Percentiles rank a stretch among this genome's conserved stretches.
Evolutionary conservation across 257 asterid species (phyloP).

Genomic region (Euphrasia confusa): DNA sequence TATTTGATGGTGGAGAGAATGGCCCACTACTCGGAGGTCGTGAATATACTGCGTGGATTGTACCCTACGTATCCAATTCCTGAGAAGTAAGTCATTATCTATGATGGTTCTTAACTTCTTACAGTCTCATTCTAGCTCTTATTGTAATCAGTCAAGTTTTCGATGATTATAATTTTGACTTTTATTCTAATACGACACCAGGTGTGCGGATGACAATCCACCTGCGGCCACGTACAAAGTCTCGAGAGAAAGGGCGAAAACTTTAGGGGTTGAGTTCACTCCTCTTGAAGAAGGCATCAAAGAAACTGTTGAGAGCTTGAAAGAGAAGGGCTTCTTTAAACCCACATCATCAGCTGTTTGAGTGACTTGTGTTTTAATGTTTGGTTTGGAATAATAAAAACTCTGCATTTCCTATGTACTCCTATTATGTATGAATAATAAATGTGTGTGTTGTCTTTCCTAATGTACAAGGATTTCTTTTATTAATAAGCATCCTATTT

Average conservation of each 20-base stretch:
- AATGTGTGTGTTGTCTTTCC: background rate
- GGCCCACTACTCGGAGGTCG: slow-evolving; percentile 17
- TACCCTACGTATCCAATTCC: slow-evolving; percentile 15
- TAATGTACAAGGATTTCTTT: too few relatives aligned
- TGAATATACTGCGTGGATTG: slow-evolving; percentile 13
- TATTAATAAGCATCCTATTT: too few relatives aligned
- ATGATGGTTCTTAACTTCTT: background rate
- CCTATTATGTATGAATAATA: background rate
- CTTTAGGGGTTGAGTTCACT: slow-evolving; percentile 23
- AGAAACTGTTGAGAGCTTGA: slow-evolving; percentile 32
- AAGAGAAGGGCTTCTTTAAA: slow-evolving; percentile 23
- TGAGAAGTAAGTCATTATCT: background rate
- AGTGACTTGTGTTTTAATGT: background rate
- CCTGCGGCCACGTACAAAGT: slow-evolving; percentile 23
- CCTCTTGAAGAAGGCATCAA: slow-evolving; percentile 29
- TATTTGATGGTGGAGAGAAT: slow-evolving; percentile 21
- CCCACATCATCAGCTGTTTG: background rate
- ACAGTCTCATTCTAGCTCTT: background rate
- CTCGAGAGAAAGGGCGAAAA: slow-evolving; percentile 26
- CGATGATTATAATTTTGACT: background rate
- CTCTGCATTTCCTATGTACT: background rate
- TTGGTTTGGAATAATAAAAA: background rate
- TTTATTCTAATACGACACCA: background rate
- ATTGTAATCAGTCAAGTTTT: too few relatives aligned
- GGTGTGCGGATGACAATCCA: slow-evolving; percentile 31